phyloP scores from a whole-genome alignment of 768 basidiomycete species.

The Trametes maxima region DNA sequence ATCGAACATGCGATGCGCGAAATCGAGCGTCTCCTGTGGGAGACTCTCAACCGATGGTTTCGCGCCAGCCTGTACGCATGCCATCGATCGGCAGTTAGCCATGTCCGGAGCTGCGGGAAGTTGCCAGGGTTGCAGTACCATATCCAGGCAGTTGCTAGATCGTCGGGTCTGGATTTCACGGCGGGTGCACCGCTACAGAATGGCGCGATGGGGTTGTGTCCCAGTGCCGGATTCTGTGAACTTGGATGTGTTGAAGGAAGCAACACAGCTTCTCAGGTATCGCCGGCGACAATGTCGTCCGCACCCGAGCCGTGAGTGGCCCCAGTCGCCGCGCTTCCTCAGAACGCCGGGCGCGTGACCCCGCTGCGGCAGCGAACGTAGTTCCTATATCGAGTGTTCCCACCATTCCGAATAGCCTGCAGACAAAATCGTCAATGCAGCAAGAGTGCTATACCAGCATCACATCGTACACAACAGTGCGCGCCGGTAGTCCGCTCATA shows the following conservation, averaged over 20 bases:
- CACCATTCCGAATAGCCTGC: neutral
- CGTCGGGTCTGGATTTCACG: neutral
- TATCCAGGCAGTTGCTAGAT: neutral
- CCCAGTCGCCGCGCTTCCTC: neutral
- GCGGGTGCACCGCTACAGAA: neutral
- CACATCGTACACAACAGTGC: neutral
- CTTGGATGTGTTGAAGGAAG: slow-evolving; percentile 3
- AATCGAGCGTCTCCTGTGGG: slow-evolving; percentile 43
- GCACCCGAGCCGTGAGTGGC: slow-evolving; percentile 1
- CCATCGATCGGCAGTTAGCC: neutral
- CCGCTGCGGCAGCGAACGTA: slow-evolving; percentile 11
- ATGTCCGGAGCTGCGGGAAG: neutral
- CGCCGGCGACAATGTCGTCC: slow-evolving; percentile 7
- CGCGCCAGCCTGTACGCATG: neutral
- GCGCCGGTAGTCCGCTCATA: neutral
- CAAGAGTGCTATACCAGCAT: neutral
- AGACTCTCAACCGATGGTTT: slow-evolving; percentile 24
- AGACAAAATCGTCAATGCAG: neutral
- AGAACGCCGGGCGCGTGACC: slow-evolving; percentile 9
- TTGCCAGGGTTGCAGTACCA: neutral
- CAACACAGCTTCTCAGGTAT: slow-evolving; percentile 15
- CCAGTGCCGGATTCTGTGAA: neutral
- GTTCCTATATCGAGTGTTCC: slow-evolving; percentile 5
- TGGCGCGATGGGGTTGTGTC: neutral
- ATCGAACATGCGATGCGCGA: slow-evolving; percentile 74